Percentiles rank a stretch among this genome's conserved stretches.
These are phyloP conservation scores for Agaricales sp. DNA, from an alignment of 1,284 basidiomycete genomes.

Conservation along the genomic window DNA sequence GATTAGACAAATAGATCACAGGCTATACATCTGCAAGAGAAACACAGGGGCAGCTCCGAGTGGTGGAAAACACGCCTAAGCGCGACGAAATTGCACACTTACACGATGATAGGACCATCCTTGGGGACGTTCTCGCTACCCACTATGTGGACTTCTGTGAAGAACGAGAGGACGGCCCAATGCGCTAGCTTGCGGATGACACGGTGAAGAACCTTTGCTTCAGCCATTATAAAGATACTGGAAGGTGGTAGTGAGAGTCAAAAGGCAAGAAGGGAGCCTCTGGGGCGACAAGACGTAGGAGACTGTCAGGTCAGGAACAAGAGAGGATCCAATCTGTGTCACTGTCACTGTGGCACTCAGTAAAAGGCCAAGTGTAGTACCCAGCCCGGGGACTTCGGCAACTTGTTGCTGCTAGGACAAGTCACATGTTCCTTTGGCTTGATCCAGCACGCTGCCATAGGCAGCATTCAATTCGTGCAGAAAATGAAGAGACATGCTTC, in stretches of 20 bases:
- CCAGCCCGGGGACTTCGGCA: too few relatives aligned
- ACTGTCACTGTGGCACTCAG: too few relatives aligned
- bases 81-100: slow-evolving; percentile 23
- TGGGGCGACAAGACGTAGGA: too few relatives aligned
- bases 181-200: slow-evolving; percentile 60
- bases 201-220: slow-evolving; percentile 29
- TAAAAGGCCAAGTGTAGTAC: too few relatives aligned
- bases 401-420: too few relatives aligned
- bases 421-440: too few relatives aligned
- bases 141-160: slow-evolving; percentile 75
- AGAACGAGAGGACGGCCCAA: slow-evolving; percentile 77
- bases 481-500: neutral
- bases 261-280: too few relatives aligned
- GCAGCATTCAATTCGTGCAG: too few relatives aligned
- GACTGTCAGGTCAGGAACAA: too few relatives aligned
- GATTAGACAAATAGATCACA: slow-evolving; percentile 8
- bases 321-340: too few relatives aligned
- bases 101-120: slow-evolving; percentile 85
- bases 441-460: too few relatives aligned
- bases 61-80: slow-evolving; percentile 3
- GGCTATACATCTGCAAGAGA: slow-evolving; percentile 1
- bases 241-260: too few relatives aligned
- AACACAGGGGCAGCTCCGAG: neutral
- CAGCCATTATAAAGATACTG: slow-evolving; percentile 10
- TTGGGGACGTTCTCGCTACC: slow-evolving; percentile 78